Evolutionary conservation across 306 rosid species (phyloP).

Genomic region (Castanea sativa): DNA sequence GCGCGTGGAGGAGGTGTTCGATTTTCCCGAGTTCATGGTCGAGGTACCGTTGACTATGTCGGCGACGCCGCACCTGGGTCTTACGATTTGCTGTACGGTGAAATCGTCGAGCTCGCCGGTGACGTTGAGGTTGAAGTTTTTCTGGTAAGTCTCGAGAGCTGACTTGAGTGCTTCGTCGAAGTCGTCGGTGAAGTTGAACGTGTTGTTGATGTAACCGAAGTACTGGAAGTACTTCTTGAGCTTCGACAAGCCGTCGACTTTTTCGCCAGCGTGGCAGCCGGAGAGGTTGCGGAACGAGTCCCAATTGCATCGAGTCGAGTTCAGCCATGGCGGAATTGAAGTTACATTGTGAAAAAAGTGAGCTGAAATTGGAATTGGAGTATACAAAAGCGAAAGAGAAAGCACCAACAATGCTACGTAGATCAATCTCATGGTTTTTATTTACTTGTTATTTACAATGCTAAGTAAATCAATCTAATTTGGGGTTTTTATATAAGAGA

Average conservation of each 20-base stretch:
- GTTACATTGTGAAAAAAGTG: slow-evolving; percentile 67
- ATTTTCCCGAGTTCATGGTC: slow-evolving; percentile 64
- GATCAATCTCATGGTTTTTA: slow-evolving; percentile 28
- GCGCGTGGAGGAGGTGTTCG: slow-evolving; percentile 9
- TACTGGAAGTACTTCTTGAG: slow-evolving; percentile 63
- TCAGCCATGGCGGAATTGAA: slow-evolving; percentile 38
- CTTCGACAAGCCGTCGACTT: slow-evolving; percentile 47
- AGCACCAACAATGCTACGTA: slow-evolving; percentile 9
- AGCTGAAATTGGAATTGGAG: slow-evolving; percentile 41
- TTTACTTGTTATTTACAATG: neutral
- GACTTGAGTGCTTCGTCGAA: slow-evolving; percentile 56
- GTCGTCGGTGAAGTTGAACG: slow-evolving; percentile 53
- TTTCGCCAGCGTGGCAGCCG: slow-evolving; percentile 47
- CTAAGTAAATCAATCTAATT: slow-evolving; percentile 23
- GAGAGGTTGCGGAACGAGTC: slow-evolving; percentile 48
- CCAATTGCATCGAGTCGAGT: slow-evolving; percentile 45
- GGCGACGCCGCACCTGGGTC: slow-evolving; percentile 68
- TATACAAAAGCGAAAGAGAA: slow-evolving; percentile 9
- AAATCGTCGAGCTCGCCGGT: slow-evolving; percentile 61
- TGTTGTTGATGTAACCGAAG: slow-evolving; percentile 72
- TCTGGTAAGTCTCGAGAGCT: slow-evolving; percentile 61
- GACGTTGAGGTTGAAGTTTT: slow-evolving; percentile 78
- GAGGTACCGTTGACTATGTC: slow-evolving; percentile 67
- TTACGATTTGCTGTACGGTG: slow-evolving; percentile 46
- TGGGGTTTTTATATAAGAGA: no score